phyloP scores from a whole-genome alignment of 2,329 filamentous ascomycete species.

The Aureobasidium subglaciale region DNA sequence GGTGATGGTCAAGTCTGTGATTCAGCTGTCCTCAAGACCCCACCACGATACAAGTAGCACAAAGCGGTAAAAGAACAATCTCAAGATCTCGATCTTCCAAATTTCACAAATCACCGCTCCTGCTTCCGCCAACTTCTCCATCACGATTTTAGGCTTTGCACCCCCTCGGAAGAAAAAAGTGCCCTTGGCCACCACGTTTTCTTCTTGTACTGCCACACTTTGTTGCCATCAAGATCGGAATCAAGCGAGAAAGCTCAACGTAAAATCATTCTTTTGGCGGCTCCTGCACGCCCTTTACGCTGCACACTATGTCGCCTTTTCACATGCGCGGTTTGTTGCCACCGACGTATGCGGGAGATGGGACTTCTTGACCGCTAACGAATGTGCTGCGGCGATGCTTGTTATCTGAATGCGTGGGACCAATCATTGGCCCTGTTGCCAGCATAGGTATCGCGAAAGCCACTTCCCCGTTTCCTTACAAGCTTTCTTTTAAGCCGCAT shows the following conservation, averaged over 20 bases:
- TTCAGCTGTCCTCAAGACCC: too few relatives aligned
- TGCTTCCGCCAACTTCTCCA: background rate
- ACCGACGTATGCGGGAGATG: constrained; percentile 10
- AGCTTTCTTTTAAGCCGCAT: constrained; percentile 9
- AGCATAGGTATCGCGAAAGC: background rate
- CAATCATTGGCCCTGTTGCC: background rate
- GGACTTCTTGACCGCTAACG: background rate
- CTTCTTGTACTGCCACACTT: background rate
- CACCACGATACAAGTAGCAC: too few relatives aligned
- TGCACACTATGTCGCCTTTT: background rate
- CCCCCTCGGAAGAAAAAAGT: background rate
- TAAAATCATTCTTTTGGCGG: background rate
- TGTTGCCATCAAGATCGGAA: background rate
- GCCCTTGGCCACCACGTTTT: background rate
- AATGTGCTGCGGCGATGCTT: background rate
- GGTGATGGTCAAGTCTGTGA: too few relatives aligned
- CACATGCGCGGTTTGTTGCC: constrained; percentile 5
- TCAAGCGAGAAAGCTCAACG: background rate
- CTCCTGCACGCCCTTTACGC: background rate
- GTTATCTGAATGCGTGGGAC: background rate
- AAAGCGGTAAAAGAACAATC: background rate
- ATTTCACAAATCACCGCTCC: background rate
- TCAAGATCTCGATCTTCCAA: background rate
- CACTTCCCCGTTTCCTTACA: background rate
- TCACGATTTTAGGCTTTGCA: background rate